A percentile compares a stretch with the other conserved stretches of the same genome.
Conservation (phyloP, 108 stramenopile genomes). For the Skeletonema grethae region DNA sequence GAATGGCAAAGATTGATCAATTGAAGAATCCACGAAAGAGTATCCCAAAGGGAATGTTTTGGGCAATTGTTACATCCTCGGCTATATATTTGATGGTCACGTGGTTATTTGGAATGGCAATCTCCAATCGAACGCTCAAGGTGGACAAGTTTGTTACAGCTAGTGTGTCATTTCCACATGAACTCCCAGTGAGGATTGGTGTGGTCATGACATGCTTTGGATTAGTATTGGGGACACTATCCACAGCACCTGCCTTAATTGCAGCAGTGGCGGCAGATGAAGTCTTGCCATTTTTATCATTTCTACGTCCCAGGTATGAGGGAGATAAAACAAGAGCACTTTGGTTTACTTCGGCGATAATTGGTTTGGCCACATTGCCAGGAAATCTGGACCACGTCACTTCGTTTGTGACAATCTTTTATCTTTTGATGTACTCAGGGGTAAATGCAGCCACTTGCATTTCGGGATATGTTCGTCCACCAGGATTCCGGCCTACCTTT, state of each 20-base stretch:
- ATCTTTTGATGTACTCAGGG: conserved; percentile 78
- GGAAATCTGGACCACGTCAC: conserved; percentile 81
- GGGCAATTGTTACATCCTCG: conserved; percentile 57
- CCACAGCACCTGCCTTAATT: conserved; percentile 70
- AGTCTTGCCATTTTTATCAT: conserved; percentile 53
- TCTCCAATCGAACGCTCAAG: conserved; percentile 61
- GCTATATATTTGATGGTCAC: conserved; percentile 52
- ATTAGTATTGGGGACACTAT: conserved; percentile 65
- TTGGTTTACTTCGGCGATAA: conserved; percentile 52
- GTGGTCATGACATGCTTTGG: conserved; percentile 70
- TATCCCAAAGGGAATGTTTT: conserved; percentile 77
- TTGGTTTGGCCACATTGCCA: conserved; percentile 45
- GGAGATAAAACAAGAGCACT: conserved; percentile 32
- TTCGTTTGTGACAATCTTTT: conserved; percentile 78
- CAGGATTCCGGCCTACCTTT: conserved; percentile 83
- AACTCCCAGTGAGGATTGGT: conserved; percentile 65
- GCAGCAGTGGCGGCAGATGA: conserved; percentile 72
- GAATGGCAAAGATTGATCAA: conserved; percentile 59
- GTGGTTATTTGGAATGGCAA: conserved; percentile 58
- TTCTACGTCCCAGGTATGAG: conserved; percentile 32
- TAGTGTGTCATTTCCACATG: conserved; percentile 62
- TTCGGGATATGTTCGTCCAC: conserved; percentile 61
- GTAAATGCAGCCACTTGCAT: conserved; percentile 77
- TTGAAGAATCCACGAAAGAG: conserved; percentile 62
- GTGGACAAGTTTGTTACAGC: conserved; percentile 66